Conservation (phyloP, 345 rosid genomes). For the Mallotus nudiflorus region DNA sequence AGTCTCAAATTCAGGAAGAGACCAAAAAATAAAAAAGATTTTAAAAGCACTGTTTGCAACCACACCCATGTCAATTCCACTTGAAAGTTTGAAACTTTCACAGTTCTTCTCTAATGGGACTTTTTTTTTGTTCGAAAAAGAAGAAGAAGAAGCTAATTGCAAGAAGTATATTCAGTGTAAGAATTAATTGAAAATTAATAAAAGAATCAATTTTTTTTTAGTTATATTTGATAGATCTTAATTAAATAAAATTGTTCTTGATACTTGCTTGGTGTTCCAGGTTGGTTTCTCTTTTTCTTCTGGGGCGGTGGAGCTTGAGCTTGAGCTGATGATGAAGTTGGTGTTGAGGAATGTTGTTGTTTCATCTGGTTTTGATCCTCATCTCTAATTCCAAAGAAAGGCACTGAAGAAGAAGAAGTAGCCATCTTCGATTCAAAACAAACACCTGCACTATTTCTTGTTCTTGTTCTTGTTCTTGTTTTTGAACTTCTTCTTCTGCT, state of each 20-base stretch:
- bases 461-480: conserved; percentile 12
- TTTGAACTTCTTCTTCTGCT: neutral
- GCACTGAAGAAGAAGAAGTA: conserved; percentile 59
- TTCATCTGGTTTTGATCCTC: conserved; percentile 57
- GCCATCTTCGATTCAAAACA: conserved; percentile 35
- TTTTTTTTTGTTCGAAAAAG: neutral
- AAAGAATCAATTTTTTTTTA: no score
- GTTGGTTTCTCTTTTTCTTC: conserved; percentile 75
- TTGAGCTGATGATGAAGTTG: conserved; percentile 43
- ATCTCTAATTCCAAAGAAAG: conserved; percentile 63
- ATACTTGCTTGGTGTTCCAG: conserved; percentile 78
- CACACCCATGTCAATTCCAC: conserved; percentile 13
- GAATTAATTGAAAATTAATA: no score
- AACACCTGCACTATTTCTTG: no score
- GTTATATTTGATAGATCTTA: conserved; percentile 4
- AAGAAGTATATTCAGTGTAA: neutral
- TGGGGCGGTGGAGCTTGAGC: conserved; percentile 48
- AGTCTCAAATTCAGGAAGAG: no score
- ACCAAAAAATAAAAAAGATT: no score
- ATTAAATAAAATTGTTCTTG: conserved; percentile 27
- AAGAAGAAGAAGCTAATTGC: neutral
- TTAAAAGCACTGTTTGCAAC: no score
- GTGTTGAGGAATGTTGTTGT: conserved; percentile 49
- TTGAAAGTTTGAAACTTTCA: conserved; percentile 12
- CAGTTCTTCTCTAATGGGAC: conserved; percentile 21